Conservation (phyloP, 306 rosid species). For the Glycine tomentella region DNA sequence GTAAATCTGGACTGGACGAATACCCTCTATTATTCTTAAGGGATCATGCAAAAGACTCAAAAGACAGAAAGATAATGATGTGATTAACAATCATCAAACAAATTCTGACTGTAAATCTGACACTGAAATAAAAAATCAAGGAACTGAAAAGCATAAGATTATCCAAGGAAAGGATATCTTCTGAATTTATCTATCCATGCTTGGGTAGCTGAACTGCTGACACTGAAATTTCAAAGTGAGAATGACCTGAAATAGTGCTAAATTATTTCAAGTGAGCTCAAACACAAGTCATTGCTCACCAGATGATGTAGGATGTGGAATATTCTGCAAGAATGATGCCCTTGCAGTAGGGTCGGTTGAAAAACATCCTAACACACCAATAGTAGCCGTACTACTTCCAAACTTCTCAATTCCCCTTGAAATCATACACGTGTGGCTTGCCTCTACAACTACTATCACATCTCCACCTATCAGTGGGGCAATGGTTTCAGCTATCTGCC, state of each 20-base stretch:
- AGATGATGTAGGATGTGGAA: constrained; percentile 57
- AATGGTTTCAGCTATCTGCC: constrained; percentile 92
- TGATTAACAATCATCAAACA: neutral
- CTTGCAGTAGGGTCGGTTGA: constrained; percentile 65
- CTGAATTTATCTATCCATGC: constrained; percentile 20
- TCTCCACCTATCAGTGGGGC: constrained; percentile 76
- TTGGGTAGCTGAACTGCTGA: neutral
- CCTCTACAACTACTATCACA: constrained; percentile 92
- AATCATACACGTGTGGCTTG: constrained; percentile 97
- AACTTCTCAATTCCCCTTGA: constrained; percentile 93
- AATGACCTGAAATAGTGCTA: constrained; percentile 1
- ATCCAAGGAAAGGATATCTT: constrained; percentile 21
- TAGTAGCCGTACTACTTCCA: constrained; percentile 90
- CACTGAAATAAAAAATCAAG: constrained; percentile 34
- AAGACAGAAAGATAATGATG: neutral
- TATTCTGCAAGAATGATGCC: constrained; percentile 77
- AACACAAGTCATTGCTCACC: constrained; percentile 49
- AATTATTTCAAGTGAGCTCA: constrained; percentile 36
- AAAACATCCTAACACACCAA: constrained; percentile 79
- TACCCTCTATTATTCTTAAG: too few relatives aligned
- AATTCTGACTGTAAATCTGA: neutral
- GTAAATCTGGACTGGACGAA: too few relatives aligned
- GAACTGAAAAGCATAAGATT: neutral
- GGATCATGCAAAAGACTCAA: neutral
- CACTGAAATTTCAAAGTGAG: constrained; percentile 18